Percentiles rank a stretch among this genome's conserved stretches.
Evolutionary conservation across 2,329 filamentous ascomycete genomes (phyloP).

Genomic region (Fusarium compactum): DNA sequence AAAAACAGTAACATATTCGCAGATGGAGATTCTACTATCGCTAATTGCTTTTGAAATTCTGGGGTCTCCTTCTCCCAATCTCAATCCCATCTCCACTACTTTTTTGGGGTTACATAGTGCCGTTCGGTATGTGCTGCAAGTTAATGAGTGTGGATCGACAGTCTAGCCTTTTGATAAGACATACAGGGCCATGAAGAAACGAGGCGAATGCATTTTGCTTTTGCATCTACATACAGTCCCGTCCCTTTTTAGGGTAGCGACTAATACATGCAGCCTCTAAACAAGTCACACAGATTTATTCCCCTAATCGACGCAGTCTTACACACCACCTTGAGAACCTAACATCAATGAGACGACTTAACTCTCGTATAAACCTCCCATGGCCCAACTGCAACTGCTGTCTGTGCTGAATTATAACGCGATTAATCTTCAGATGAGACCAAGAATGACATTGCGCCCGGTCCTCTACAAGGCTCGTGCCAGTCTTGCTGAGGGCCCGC

Average conservation of each 20-base stretch:
- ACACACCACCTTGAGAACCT: conserved; percentile 8
- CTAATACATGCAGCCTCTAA: not conserved
- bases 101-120: not conserved
- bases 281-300: not conserved
- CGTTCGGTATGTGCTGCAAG: conserved; percentile 27
- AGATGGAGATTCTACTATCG: conserved; percentile 1
- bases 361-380: not conserved
- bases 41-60: conserved; percentile 40
- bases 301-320: conserved; percentile 1
- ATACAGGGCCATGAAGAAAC: conserved; percentile 10
- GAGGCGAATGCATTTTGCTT: conserved; percentile 7
- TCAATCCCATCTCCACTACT: conserved; percentile 13
- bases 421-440: conserved; percentile 19
- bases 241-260: not conserved
- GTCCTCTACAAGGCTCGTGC: conserved; percentile 27
- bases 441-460: conserved; percentile 21
- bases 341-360: conserved; percentile 22
- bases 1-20: not conserved
- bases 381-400: not conserved
- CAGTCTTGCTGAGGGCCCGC: conserved; percentile 10
- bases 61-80: conserved; percentile 28
- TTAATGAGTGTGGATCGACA: conserved; percentile 35
- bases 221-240: not conserved
- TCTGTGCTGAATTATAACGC: conserved; percentile 14
- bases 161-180: conserved; percentile 19